phyloP scores from a whole-genome alignment of 768 basidiomycete genomes.

The Pleurotus tuber-regium region DNA sequence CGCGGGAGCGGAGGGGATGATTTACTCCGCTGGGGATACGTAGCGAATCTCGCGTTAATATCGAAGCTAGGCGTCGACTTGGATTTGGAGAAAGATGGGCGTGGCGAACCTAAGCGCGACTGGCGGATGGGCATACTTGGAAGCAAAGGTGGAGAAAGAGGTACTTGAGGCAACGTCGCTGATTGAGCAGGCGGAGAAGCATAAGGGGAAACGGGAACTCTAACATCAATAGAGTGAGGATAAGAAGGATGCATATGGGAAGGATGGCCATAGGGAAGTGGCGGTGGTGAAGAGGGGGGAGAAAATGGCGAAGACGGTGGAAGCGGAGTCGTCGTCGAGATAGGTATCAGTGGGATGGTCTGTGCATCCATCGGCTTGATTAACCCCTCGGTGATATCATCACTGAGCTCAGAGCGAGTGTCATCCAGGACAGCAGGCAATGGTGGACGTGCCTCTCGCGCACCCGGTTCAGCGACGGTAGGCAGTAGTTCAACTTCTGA shows the following conservation, averaged over 20 bases:
- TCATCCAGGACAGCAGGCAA: conserved; percentile 10
- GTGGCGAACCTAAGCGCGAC: conserved; percentile 8
- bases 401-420: background rate
- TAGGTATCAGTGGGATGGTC: conserved; percentile 4
- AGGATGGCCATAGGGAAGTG: background rate
- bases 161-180: background rate
- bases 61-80: conserved; percentile 1
- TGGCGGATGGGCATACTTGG: conserved; percentile 4
- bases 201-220: conserved; percentile 7
- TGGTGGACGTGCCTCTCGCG: conserved; percentile 1
- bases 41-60: conserved; percentile 6
- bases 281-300: conserved; percentile 1
- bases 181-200: conserved; percentile 3
- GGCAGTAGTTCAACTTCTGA: conserved; percentile 7
- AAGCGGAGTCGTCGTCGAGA: conserved; percentile 4
- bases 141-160: conserved; percentile 6
- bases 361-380: conserved; percentile 1
- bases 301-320: conserved; percentile 7
- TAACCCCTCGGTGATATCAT: conserved; percentile 1
- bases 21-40: conserved; percentile 9
- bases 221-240: conserved; percentile 4
- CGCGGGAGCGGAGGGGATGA: conserved; percentile 4
- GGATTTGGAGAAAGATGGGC: conserved; percentile 6
- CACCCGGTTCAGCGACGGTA: conserved; percentile 6
- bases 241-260: conserved; percentile 4